These are phyloP conservation scores for Lasiodiplodia theobromae DNA, from an alignment of 2,329 filamentous ascomycete species.

Conservation along the genomic window DNA sequence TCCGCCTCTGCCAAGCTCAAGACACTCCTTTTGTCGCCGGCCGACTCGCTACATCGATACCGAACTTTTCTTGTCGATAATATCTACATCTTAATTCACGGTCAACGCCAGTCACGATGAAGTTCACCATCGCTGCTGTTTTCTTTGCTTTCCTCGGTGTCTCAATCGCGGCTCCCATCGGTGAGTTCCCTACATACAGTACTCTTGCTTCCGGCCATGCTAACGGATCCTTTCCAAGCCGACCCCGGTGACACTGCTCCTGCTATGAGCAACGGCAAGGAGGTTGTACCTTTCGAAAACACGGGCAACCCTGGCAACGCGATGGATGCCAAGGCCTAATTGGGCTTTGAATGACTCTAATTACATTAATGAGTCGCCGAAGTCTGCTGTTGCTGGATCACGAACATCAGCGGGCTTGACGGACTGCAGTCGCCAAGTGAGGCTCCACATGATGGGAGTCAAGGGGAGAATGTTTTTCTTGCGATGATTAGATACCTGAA, in stretches of 20 bases:
- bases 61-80: background rate
- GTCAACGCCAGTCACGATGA: slow-evolving; percentile 1
- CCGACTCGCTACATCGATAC: slow-evolving; percentile 5
- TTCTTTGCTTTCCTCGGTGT: background rate
- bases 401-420: background rate
- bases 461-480: no score
- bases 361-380: background rate
- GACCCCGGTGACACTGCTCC: slow-evolving; percentile 16
- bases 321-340: background rate
- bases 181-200: background rate
- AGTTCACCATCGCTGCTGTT: slow-evolving; percentile 8
- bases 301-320: slow-evolving; percentile 5
- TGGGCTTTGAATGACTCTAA: no score
- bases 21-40: slow-evolving; percentile 27
- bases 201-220: accelerated
- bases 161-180: background rate
- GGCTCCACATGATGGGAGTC: no score
- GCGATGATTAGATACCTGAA: no score
- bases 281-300: slow-evolving; percentile 1
- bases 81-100: slow-evolving; percentile 13
- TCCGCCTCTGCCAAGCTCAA: slow-evolving; percentile 10
- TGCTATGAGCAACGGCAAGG: slow-evolving; percentile 10
- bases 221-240: background rate
- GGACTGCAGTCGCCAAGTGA: no score
- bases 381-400: background rate